Evolutionary conservation across 495 filamentous ascomycete species (phyloP).

Genomic region (Lophiotrema nucula): DNA sequence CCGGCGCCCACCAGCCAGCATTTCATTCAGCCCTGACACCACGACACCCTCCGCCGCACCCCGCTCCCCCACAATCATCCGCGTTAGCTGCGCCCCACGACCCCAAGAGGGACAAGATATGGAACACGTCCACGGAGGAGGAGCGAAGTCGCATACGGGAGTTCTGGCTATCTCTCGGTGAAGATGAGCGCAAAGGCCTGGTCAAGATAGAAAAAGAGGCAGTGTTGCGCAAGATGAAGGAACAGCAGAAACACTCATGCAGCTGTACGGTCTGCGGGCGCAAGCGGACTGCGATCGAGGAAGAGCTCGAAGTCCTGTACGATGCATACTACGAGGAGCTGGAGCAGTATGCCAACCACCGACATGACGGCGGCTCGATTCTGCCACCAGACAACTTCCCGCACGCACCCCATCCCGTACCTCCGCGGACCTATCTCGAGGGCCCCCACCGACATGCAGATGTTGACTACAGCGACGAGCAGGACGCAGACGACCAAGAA

Average conservation of each 20-base stretch:
- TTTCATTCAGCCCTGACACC: slow-evolving; percentile 28
- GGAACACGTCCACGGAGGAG: slow-evolving; percentile 91
- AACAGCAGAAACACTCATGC: slow-evolving; percentile 99
- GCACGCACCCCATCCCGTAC: slow-evolving; percentile 1
- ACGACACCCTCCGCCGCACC: slow-evolving; percentile 1
- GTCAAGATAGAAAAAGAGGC: slow-evolving; percentile 99
- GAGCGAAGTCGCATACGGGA: slow-evolving; percentile 96
- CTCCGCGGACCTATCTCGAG: slow-evolving; percentile 11
- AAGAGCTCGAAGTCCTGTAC: slow-evolving; percentile 97
- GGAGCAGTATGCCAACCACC: slow-evolving; percentile 93
- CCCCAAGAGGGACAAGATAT: slow-evolving; percentile 74
- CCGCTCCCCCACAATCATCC: slow-evolving; percentile 38
- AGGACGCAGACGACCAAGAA: slow-evolving; percentile 66
- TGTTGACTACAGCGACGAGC: slow-evolving; percentile 49
- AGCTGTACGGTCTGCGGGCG: slow-evolving; percentile 96
- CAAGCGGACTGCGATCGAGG: slow-evolving; percentile 95
- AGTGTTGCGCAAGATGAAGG: slow-evolving; percentile 98
- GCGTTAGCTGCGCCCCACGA: slow-evolving; percentile 27
- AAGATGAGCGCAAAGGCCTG: slow-evolving; percentile 87
- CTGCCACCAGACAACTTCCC: slow-evolving; percentile 52
- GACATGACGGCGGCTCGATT: slow-evolving; percentile 65
- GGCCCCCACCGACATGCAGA: slow-evolving; percentile 34
- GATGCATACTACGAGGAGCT: slow-evolving; percentile 99
- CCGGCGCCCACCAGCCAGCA: slow-evolving; percentile 27
- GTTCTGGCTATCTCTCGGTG: slow-evolving; percentile 95